Evolutionary conservation across 129 eudicot genomes (phyloP), one percentile per base, ranked within the genome.

Genomic region (Artemisia argyi): DNA sequence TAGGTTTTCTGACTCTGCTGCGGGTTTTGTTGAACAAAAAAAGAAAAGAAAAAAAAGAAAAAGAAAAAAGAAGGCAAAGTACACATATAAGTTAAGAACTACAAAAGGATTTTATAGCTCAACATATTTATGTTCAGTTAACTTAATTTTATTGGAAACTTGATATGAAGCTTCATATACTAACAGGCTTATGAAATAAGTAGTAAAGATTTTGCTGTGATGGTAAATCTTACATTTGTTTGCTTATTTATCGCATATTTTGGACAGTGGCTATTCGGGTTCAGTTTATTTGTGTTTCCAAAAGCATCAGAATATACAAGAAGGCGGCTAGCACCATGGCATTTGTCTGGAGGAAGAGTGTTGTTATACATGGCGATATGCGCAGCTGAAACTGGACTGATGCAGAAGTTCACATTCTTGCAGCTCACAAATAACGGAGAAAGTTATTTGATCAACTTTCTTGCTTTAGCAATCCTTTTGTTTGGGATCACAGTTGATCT

Each of bases 401-500:
- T 87, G 97, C 87, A 90, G 82, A 87, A 84, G 54, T 78, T 73
- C 54, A 85, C 87, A 2, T 74, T 74, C 73, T 53, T 85, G 81
- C 58, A 72, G 68, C 82, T 90, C 17, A 68, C 72, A 28, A 73
- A 80, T 26, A 69, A 73, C 26, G 54, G 80, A 32, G 98, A 93
- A 53, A 69, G 81, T 54, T 81, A 79, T 71, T 69, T 93, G 42
- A 65, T 93, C 74, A 93, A 93, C 86, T 86, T 87, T 65, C 86
- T 84, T 54, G 93, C 76, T 61, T 52, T 93, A 51, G 24, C 83
- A 3, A 93, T 93, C 76, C 95, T 93, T 58, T 87, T 93, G 30
- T 93, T 93, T 18, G 98, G 98, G 46, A 66, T 93, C 22, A 54
- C 96, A 9, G 98, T 90, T 70, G 97, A 90, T 81, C 71, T 93